Evolutionary conservation across 2,329 filamentous ascomycete genomes (phyloP).

Genomic region (Blumeria hordei): DNA sequence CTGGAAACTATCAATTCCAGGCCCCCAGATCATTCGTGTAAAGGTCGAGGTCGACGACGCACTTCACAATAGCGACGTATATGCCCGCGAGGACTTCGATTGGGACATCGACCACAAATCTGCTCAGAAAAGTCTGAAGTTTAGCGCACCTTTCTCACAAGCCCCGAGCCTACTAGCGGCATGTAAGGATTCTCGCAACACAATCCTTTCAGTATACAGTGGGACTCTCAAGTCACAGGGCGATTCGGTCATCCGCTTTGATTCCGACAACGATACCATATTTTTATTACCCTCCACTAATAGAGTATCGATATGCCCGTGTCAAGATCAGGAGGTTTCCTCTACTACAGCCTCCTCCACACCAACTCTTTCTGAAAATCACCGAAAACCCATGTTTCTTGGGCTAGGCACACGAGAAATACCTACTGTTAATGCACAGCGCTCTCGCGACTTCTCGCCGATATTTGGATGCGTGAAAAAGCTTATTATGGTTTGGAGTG

Average conservation of each 20-base stretch:
- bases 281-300: background rate
- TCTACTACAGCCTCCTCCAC: background rate
- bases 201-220: background rate
- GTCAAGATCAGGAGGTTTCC: background rate
- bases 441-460: background rate
- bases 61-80: background rate
- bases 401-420: conserved; percentile 1
- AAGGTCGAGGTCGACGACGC: background rate
- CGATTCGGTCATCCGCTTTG: background rate
- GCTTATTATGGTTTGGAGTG: conserved; percentile 1
- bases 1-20: conserved; percentile 1
- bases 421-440: background rate
- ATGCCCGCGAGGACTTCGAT: background rate
- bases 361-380: background rate
- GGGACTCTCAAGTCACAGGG: background rate
- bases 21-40: conserved; percentile 1
- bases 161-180: background rate
- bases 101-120: background rate
- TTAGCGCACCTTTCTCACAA: conserved; percentile 1
- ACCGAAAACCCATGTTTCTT: background rate
- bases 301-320: background rate
- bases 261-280: conserved; percentile 1
- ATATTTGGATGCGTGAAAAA: background rate
- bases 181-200: background rate
- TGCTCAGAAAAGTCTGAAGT: background rate